phyloP scores from a whole-genome alignment of 2,329 filamentous ascomycete species.

The Paecilomyces formosus region DNA sequence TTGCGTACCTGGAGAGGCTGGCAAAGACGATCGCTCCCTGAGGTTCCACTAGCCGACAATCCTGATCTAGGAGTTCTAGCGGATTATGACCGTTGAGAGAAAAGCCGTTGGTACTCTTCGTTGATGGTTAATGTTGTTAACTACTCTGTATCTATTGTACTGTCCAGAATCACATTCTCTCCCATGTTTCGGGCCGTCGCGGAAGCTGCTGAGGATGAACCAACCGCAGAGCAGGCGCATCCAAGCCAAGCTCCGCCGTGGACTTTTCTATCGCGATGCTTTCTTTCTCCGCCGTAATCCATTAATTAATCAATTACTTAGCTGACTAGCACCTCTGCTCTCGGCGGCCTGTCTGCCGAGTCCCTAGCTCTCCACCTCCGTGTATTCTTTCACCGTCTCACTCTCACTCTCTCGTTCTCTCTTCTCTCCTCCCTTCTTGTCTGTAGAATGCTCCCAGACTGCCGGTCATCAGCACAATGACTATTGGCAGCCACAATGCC shows the following conservation, averaged over 20 bases:
- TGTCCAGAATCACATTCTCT: not conserved
- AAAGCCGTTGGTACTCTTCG: not conserved
- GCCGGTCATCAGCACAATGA: constrained; percentile 2
- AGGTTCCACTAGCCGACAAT: not conserved
- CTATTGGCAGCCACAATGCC: not conserved
- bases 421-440: constrained; percentile 6
- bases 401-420: not conserved
- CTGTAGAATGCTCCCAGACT: constrained; percentile 6
- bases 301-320: not conserved
- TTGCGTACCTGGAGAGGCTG: not conserved
- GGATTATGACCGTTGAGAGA: not conserved
- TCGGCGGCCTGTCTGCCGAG: constrained; percentile 11
- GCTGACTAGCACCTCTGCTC: not conserved
- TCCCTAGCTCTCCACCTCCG: not conserved
- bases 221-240: not conserved
- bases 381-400: constrained; percentile 2
- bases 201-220: not conserved
- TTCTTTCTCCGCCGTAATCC: constrained; percentile 1
- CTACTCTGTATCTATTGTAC: too few relatives aligned
- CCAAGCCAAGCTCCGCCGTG: not conserved
- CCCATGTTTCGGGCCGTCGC: not conserved
- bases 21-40: not conserved
- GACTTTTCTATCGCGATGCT: constrained; percentile 3
- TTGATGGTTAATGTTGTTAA: too few relatives aligned
- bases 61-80: not conserved